Conservation (phyloP, 23 red algal species). For the Agarophyton chilense region DNA sequence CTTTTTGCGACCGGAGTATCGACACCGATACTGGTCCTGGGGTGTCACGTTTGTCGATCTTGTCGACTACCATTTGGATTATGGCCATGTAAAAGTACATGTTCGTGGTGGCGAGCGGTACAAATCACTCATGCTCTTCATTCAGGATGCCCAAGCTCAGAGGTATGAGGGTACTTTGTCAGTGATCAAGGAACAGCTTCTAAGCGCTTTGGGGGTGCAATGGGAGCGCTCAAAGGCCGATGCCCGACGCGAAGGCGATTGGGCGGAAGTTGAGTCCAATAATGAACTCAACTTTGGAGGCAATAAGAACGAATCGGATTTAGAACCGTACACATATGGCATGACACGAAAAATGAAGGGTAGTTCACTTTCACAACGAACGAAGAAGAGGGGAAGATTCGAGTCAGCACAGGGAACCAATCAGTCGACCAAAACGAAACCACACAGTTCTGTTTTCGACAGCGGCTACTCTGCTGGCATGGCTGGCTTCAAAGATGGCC, state of each 20-base stretch:
- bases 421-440: background rate
- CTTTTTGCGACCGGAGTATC: constrained; percentile 41
- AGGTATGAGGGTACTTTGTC: constrained; percentile 20
- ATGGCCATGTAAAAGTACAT: constrained; percentile 33
- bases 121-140: constrained; percentile 19
- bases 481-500: background rate
- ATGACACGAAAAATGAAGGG: background rate
- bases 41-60: constrained; percentile 17
- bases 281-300: background rate
- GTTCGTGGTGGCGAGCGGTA: background rate
- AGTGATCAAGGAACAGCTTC: constrained; percentile 6
- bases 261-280: background rate
- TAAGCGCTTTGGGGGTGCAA: constrained; percentile 21
- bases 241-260: background rate
- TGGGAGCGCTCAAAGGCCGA: background rate
- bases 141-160: constrained; percentile 7
- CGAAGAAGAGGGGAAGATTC: background rate
- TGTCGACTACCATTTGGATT: constrained; percentile 41
- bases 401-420: background rate
- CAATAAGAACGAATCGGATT: background rate
- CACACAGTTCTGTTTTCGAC: background rate
- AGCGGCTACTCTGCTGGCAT: constrained; percentile 4
- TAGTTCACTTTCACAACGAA: background rate
- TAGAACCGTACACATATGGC: background rate
- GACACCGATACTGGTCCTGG: constrained; percentile 51